Conservation (phyloP, 2,329 filamentous ascomycete species). For the Cordyceps cicadae region DNA sequence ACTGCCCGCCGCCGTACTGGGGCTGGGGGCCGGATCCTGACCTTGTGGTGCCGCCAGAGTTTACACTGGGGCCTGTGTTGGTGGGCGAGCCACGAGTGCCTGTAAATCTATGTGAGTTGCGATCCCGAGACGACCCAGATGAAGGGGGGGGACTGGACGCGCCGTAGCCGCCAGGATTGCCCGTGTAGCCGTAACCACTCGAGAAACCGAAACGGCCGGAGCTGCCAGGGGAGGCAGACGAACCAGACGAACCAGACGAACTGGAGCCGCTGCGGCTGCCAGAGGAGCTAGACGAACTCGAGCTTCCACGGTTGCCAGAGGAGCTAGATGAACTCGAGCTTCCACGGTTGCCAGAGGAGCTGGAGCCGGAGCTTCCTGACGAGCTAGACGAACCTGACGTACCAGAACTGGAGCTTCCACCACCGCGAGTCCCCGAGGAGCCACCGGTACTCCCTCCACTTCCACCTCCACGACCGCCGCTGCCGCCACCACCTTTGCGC, state of each 20-base stretch:
- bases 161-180: neutral
- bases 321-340: neutral
- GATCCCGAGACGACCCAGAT: slow-evolving; percentile 4
- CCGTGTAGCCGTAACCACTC: neutral
- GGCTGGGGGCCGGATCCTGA: slow-evolving; percentile 51
- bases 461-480: slow-evolving; percentile 37
- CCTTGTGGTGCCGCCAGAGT: slow-evolving; percentile 43
- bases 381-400: neutral
- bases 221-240: neutral
- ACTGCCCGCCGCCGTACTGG: slow-evolving; percentile 52
- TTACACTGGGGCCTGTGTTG: slow-evolving; percentile 24
- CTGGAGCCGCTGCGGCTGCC: neutral
- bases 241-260: neutral
- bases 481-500: slow-evolving; percentile 52
- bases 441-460: slow-evolving; percentile 8
- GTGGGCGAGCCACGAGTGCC: slow-evolving; percentile 14
- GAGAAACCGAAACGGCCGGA: neutral
- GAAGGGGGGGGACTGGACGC: neutral
- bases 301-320: neutral
- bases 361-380: neutral
- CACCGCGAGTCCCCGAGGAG: slow-evolving; percentile 17
- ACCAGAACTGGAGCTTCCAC: slow-evolving; percentile 7
- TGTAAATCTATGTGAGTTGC: slow-evolving; percentile 11
- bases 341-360: neutral
- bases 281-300: neutral